phyloP scores from a whole-genome alignment of 1,284 basidiomycete species.

The Tilletia walkeri region DNA sequence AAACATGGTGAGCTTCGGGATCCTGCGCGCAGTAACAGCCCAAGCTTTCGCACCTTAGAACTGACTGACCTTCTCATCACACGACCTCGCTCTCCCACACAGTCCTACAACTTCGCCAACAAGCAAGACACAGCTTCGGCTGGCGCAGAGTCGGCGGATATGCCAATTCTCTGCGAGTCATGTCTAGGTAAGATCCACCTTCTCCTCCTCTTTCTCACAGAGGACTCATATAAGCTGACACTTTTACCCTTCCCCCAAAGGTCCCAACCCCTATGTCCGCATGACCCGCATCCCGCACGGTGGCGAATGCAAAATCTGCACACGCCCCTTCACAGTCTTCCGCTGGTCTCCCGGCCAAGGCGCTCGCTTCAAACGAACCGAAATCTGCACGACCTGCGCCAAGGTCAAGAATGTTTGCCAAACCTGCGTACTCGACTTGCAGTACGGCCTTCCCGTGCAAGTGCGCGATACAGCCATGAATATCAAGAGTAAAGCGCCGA shows the following conservation, averaged over 20 bases:
- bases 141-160: constrained; percentile 85
- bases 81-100: background rate
- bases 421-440: constrained; percentile 88
- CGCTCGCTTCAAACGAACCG: constrained; percentile 92
- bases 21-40: background rate
- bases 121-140: constrained; percentile 58
- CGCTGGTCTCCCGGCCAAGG: constrained; percentile 94
- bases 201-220: background rate
- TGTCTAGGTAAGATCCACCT: constrained; percentile 52
- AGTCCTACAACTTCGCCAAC: constrained; percentile 37
- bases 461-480: constrained; percentile 93
- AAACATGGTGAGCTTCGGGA: background rate
- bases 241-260: background rate
- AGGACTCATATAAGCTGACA: background rate
- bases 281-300: constrained; percentile 95
- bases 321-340: constrained; percentile 85
- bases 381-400: constrained; percentile 96
- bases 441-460: constrained; percentile 94
- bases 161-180: constrained; percentile 69
- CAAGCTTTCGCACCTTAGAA: background rate
- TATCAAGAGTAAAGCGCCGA: constrained; percentile 81
- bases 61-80: background rate
- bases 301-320: constrained; percentile 88
- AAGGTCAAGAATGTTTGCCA: constrained; percentile 99
- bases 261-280: constrained; percentile 53